phyloP scores from a whole-genome alignment of 148 eudicot species.

The Persicaria tinctoria region DNA sequence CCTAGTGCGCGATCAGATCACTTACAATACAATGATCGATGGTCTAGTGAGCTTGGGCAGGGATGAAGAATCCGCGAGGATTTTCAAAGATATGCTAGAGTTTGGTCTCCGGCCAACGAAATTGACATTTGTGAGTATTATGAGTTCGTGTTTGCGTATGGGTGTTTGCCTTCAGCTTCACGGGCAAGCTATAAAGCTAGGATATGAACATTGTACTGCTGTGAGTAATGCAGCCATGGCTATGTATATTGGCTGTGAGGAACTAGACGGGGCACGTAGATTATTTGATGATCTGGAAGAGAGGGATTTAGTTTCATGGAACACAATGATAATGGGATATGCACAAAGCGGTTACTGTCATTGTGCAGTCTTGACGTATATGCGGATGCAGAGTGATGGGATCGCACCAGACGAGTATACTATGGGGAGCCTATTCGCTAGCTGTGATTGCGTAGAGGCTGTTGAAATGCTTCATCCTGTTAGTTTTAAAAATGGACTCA shows the following conservation, averaged over 20 bases:
- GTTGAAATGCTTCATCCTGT: slow-evolving; percentile 50
- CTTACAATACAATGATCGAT: slow-evolving; percentile 66
- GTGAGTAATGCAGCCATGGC: slow-evolving; percentile 69
- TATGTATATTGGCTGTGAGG: slow-evolving; percentile 53
- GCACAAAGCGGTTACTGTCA: slow-evolving; percentile 32
- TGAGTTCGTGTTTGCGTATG: slow-evolving; percentile 44
- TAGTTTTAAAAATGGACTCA: slow-evolving; percentile 46
- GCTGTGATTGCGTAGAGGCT: slow-evolving; percentile 27
- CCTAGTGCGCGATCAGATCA: slow-evolving; percentile 41
- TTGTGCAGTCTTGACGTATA: slow-evolving; percentile 35
- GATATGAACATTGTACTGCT: slow-evolving; percentile 46
- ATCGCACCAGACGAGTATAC: slow-evolving; percentile 70
- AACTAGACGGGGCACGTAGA: slow-evolving; percentile 26
- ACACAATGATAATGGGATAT: slow-evolving; percentile 56
- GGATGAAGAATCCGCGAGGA: slow-evolving; percentile 38
- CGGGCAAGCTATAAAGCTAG: slow-evolving; percentile 50
- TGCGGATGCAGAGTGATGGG: slow-evolving; percentile 49
- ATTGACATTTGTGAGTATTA: slow-evolving; percentile 61
- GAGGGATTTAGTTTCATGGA: slow-evolving; percentile 76
- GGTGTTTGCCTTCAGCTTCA: slow-evolving; percentile 40
- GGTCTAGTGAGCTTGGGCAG: slow-evolving; percentile 48
- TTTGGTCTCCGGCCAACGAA: slow-evolving; percentile 50
- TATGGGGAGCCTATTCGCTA: slow-evolving; percentile 53
- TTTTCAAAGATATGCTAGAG: slow-evolving; percentile 47
- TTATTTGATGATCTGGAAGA: slow-evolving; percentile 41